Evolutionary conservation across 352 stramenopile genomes (phyloP), one percentile per base, ranked within the genome.

Genomic region (Thraustochytrium aureum): DNA sequence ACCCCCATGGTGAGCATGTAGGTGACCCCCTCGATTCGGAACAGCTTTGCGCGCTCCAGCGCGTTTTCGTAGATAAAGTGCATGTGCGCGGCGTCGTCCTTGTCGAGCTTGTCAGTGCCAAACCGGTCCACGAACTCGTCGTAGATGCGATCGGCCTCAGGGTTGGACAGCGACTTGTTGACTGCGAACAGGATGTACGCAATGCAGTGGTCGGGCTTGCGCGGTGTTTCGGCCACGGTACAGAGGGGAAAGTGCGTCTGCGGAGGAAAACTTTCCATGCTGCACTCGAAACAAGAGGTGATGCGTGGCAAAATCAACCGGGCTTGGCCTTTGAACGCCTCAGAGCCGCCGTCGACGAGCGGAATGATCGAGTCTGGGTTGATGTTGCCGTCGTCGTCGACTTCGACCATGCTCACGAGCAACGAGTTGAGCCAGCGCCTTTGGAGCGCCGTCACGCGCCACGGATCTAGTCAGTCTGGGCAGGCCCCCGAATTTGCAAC

Each of bases 131-230:
- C 50, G 41, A 79, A 79, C 67, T 97, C 89, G 0, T 94, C 93
- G 76, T 98, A 97, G 75, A 73, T 61, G 6, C 39, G 12, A n/a
- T 85, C 67, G 50, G 72, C 76, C 38, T 84, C 54, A 94, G 7
- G 96, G 95, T 81, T 98, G 50, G 45, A 74, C 43, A 82, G 42
- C 2, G 64, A 59, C 47, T 81, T 82, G 73, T 83, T 74, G n/a
- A 82, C 43, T 42, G 64, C 61, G 33, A 47, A 84, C 1, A 96
- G 84, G 84, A 96, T 90, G 85, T 96, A 99, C 37, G 99, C 96
- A 82, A 99, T 99, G 86, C 95, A 99, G 87, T 99, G 97, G 37
- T 99, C 97, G 74, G 98, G 97, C 88, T 99, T 99, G 85, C 96
- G 94, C 0, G 97, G 97, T 20, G 97, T 99, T 56, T 90, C 95